phyloP scores from a whole-genome alignment of 2,329 filamentous ascomycete genomes.

The Hortaea werneckii region DNA sequence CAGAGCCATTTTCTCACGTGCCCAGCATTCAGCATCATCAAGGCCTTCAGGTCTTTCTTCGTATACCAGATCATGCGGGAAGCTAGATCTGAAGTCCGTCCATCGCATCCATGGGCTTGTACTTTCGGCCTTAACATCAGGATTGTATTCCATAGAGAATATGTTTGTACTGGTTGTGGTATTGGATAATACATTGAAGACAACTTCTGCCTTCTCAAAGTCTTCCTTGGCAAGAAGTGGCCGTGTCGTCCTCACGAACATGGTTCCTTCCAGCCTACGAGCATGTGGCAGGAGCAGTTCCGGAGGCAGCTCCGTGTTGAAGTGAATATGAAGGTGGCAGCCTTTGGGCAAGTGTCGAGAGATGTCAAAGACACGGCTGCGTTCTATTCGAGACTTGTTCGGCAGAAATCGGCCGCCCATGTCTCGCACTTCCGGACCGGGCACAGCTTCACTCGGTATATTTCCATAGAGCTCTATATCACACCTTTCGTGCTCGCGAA shows the following conservation, averaged over 20 bases:
- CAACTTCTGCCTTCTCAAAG: slow-evolving; percentile 48
- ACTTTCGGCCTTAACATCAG: slow-evolving; percentile 14
- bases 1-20: slow-evolving; percentile 21
- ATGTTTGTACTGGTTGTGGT: slow-evolving; percentile 28
- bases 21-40: slow-evolving; percentile 19
- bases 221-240: slow-evolving; percentile 36
- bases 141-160: slow-evolving; percentile 41
- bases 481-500: slow-evolving; percentile 34
- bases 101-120: slow-evolving; percentile 36
- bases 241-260: slow-evolving; percentile 58
- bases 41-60: slow-evolving; percentile 3
- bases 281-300: slow-evolving; percentile 49
- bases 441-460: slow-evolving; percentile 31
- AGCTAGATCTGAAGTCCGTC: slow-evolving; percentile 32
- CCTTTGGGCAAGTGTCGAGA: slow-evolving; percentile 58
- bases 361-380: slow-evolving; percentile 49
- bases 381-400: slow-evolving; percentile 34
- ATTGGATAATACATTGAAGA: slow-evolving; percentile 44
- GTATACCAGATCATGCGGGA: slow-evolving; percentile 23
- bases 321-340: slow-evolving; percentile 64
- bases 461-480: slow-evolving; percentile 33
- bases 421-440: slow-evolving; percentile 28
- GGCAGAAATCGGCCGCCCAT: slow-evolving; percentile 39
- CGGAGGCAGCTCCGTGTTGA: slow-evolving; percentile 62
- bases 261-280: slow-evolving; percentile 42